Evolutionary conservation across 805 yeast genomes (phyloP).

Genomic region (Wickerhamia fluorescens): DNA sequence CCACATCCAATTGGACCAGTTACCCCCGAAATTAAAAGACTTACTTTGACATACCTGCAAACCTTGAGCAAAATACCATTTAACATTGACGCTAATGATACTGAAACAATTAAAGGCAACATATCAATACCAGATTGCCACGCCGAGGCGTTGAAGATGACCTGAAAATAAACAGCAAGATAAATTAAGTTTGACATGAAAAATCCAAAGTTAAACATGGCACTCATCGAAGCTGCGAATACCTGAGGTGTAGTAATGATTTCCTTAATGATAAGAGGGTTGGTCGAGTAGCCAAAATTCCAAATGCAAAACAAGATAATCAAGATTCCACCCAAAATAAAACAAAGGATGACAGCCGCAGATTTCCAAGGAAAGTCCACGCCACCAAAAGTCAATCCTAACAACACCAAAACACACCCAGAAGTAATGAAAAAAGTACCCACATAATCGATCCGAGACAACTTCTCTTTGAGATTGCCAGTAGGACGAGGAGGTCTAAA

Average conservation of each 20-base stretch:
- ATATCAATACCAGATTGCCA: slow-evolving; percentile 32
- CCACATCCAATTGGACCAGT: slow-evolving; percentile 31
- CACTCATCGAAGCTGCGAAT: slow-evolving; percentile 29
- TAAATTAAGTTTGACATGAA: slow-evolving; percentile 33
- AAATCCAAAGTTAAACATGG: slow-evolving; percentile 28
- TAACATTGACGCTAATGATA: slow-evolving; percentile 23
- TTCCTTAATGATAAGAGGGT: slow-evolving; percentile 42
- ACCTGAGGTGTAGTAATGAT: slow-evolving; percentile 32
- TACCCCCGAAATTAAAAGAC: slow-evolving; percentile 22
- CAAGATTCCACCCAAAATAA: slow-evolving; percentile 39
- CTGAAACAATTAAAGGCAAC: slow-evolving; percentile 28
- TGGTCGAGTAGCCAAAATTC: slow-evolving; percentile 34
- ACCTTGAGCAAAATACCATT: slow-evolving; percentile 25
- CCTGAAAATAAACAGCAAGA: slow-evolving; percentile 34
- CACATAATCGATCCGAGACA: slow-evolving; percentile 39
- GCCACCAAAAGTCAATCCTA: slow-evolving; percentile 53
- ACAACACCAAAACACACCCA: slow-evolving; percentile 38
- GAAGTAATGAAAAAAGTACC: slow-evolving; percentile 40
- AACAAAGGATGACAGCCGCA: slow-evolving; percentile 43
- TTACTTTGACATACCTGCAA: slow-evolving; percentile 24
- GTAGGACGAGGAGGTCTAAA: slow-evolving; percentile 42
- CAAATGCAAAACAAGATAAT: slow-evolving; percentile 28
- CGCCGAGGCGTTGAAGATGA: slow-evolving; percentile 26
- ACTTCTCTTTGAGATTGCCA: slow-evolving; percentile 31
- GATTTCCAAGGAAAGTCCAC: slow-evolving; percentile 46